Conservation (phyloP, 2,329 filamentous ascomycete genomes). For the Phyllosticta paracitricarpa region DNA sequence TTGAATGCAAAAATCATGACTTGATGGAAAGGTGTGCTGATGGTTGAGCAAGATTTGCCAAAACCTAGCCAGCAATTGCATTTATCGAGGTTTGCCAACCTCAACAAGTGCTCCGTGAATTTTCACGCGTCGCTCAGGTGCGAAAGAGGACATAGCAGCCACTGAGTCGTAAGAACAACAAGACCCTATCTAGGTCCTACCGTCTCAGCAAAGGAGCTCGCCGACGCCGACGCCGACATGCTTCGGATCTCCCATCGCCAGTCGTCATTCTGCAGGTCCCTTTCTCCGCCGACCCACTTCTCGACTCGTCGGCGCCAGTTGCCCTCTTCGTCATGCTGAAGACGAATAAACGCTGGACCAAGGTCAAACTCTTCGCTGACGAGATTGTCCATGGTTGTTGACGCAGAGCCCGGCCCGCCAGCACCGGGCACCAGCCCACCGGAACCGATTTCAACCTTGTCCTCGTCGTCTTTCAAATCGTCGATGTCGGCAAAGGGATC, state of each 20-base stretch:
- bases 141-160: background rate
- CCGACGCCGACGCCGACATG: background rate
- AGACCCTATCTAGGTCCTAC: background rate
- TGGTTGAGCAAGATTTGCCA: too few species aligned
- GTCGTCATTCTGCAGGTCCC: constrained; percentile 10
- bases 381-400: constrained; percentile 16
- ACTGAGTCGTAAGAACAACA: background rate
- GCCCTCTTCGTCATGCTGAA: constrained; percentile 85
- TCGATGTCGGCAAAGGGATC: constrained; percentile 94
- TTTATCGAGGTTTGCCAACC: background rate
- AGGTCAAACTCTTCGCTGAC: constrained; percentile 97
- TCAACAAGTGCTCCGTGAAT: background rate
- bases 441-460: constrained; percentile 16
- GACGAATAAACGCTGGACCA: constrained; percentile 81
- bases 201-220: background rate
- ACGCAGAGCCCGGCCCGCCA: constrained; percentile 1
- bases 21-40: too few species aligned
- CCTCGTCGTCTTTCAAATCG: constrained; percentile 64
- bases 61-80: background rate
- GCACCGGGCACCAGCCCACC: background rate
- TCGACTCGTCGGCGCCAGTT: constrained; percentile 83
- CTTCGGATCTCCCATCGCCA: constrained; percentile 6
- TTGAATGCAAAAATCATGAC: background rate
- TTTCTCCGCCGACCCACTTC: constrained; percentile 55
- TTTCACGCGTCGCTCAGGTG: background rate